Evolutionary conservation across 2,329 filamentous ascomycete species (phyloP).

Genomic region (Botrytis tulipae): DNA sequence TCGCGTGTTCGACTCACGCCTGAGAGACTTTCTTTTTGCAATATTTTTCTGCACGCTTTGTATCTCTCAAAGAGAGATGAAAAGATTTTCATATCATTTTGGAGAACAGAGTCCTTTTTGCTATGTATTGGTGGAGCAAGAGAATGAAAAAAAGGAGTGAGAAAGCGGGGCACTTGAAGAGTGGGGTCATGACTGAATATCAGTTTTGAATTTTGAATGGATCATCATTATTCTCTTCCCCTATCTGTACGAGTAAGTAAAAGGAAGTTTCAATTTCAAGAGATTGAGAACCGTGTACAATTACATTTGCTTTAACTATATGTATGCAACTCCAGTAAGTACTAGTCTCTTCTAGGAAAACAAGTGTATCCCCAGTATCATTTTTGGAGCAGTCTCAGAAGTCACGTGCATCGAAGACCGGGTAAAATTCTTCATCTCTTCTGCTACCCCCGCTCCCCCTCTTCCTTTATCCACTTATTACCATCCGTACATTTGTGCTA

Average conservation of each 20-base stretch:
- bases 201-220: too few species aligned
- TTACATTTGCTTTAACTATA: neutral
- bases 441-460: too few species aligned
- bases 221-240: neutral
- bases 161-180: neutral
- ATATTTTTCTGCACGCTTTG: too few species aligned
- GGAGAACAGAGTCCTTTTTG: neutral
- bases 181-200: neutral
- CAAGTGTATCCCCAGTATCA: neutral
- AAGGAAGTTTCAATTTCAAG: neutral
- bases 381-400: neutral
- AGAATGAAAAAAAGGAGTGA: neutral
- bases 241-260: neutral
- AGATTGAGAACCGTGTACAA: neutral
- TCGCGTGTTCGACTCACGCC: constrained; percentile 22
- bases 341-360: neutral
- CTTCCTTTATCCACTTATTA: neutral
- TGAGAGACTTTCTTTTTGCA: constrained; percentile 5
- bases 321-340: neutral
- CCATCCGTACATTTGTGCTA: neutral
- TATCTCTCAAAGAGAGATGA: too few species aligned
- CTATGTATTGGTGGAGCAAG: too few species aligned
- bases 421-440: neutral
- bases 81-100: neutral
- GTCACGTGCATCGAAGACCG: neutral